Conservation (phyloP, 192 early-diverging fungal genomes). For the Coemansia sp. region DNA sequence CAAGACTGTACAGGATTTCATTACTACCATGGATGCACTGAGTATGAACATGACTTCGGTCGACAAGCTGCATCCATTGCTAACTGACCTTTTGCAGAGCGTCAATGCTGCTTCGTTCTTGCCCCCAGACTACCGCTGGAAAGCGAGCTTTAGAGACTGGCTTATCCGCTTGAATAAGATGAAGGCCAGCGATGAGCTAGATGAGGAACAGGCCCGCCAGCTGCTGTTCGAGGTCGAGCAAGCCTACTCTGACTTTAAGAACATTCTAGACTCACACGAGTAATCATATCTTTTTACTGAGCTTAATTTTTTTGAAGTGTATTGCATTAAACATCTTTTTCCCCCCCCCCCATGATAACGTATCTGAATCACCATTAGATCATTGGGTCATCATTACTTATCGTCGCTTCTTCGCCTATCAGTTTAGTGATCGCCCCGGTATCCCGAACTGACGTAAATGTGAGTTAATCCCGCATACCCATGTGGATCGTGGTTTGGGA, state of each 20-base stretch:
- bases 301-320: not conserved
- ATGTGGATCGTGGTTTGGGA: not conserved
- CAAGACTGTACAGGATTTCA: conserved; percentile 80
- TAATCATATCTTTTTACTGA: conserved; percentile 7
- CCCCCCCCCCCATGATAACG: no score
- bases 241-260: conserved; percentile 68
- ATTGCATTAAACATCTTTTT: not conserved
- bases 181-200: conserved; percentile 89
- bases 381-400: no score
- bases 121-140: conserved; percentile 79
- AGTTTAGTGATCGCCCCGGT: no score
- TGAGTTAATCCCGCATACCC: not conserved
- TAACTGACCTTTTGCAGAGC: conserved; percentile 84
- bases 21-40: conserved; percentile 89
- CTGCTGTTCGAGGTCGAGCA: conserved; percentile 90
- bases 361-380: no score
- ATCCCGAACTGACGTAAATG: not conserved
- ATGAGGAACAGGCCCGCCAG: conserved; percentile 85
- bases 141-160: conserved; percentile 84
- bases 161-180: conserved; percentile 86
- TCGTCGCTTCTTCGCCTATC: no score
- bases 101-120: conserved; percentile 80
- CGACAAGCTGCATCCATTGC: conserved; percentile 86
- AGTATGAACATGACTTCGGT: conserved; percentile 81
- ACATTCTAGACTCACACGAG: conserved; percentile 41